Conservation (phyloP, 176 grass and related monocot species). For the Stipa capillata region DNA sequence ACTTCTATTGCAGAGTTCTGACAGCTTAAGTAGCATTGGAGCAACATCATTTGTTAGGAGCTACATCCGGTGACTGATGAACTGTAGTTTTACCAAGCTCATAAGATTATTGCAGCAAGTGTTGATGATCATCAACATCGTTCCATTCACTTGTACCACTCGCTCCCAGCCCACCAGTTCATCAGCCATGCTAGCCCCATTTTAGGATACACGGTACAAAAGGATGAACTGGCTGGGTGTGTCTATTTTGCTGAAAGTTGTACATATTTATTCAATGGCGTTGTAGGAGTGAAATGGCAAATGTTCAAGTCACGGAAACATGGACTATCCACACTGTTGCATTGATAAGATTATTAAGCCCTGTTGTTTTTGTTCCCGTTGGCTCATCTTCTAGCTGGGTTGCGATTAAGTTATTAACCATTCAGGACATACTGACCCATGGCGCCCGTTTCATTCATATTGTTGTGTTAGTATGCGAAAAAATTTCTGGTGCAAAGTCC, state of each 20-base stretch:
- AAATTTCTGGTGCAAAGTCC: too few relatives aligned
- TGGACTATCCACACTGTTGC: background rate
- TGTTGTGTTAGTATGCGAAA: background rate
- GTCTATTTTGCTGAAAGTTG: constrained; percentile 13
- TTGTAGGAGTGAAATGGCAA: background rate
- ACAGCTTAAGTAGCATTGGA: constrained; percentile 83
- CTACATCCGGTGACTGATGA: constrained; percentile 67
- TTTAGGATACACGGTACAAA: constrained; percentile 25
- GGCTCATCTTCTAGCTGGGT: too few relatives aligned
- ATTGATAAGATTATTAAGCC: constrained; percentile 2
- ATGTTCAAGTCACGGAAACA: background rate
- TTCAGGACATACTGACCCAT: background rate
- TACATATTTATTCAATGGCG: constrained; percentile 29
- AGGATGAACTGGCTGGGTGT: constrained; percentile 10
- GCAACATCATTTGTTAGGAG: constrained; percentile 78
- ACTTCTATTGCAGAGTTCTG: constrained; percentile 45
- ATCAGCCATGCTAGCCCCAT: constrained; percentile 17
- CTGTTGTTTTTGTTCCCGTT: constrained; percentile 12
- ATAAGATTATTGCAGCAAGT: constrained; percentile 12
- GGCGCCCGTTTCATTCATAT: background rate
- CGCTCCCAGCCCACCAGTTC: background rate
- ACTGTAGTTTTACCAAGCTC: background rate
- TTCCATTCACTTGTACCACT: background rate
- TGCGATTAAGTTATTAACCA: too few relatives aligned
- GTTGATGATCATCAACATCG: constrained; percentile 12